Base-by-base conservation (phyloP, 1,139 yeast species). In the Pichia sp. region DNA sequence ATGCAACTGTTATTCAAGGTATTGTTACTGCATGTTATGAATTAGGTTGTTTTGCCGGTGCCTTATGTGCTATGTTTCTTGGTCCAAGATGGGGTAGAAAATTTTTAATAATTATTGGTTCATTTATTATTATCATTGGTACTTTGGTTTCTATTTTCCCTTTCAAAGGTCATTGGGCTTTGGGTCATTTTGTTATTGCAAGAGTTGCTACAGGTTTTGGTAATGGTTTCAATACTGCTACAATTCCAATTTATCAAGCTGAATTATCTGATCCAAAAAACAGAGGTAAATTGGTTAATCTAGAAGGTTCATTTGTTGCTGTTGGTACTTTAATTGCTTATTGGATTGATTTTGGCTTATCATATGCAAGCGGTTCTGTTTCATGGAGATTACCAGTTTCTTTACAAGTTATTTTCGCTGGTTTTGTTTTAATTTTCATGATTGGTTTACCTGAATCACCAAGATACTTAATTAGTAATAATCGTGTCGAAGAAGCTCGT, bases 191-290 rank as follows among this genome's bases (percentile, higher is more conserved):
- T 18, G 51, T 58, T 28, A 53, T 57, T 52, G 56, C 58, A 58
- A 77, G 96, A 70, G 81, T 84, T 54, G 70, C 85, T 44, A 79
- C 89, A n/a, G 96, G 96, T 57, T 57, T 84, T 44, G 95, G 95
- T 60, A 83, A 84, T 59, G 95, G 95, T 58, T 66, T 84, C 66
- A 83, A 82, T 64, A 86, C 93, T 27, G 85, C 91, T 33, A 84
- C 91, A 39, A 82, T 86, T 54, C 95, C 95, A 18, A 83, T 84
- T 58, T 85, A 88, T 83, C 89, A 86, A 67, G 80, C 93, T 0
- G 95, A 87, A 69, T 79, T 84, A 76, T 81, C 91, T 18, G 75
- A 76, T 56, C 83, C 91, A 10, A 80, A 81, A 60, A 77, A 78
- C 63, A 80, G 95, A 72, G 95, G 95, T 61, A 72, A 78, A 58